phyloP scores from a whole-genome alignment of 768 basidiomycete species.

The Candolleomyces efflorescens region DNA sequence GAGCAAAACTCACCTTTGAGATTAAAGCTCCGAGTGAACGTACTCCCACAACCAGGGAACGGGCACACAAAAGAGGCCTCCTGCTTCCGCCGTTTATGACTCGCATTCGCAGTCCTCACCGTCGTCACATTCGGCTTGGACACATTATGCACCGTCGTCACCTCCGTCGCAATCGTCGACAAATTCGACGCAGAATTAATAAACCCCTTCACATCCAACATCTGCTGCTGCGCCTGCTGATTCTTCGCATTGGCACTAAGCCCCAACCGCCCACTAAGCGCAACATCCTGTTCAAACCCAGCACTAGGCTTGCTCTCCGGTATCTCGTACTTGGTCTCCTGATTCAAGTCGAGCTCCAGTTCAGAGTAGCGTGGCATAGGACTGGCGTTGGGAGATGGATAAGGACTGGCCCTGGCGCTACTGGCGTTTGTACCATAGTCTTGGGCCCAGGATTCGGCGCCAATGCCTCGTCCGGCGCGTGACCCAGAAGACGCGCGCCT shows the following conservation, averaged over 20 bases:
- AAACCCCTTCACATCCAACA: neutral
- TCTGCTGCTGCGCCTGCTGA: neutral
- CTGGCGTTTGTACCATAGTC: conserved; percentile 17
- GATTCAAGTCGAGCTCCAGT: conserved; percentile 22
- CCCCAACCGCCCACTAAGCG: conserved; percentile 20
- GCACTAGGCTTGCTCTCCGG: conserved; percentile 21
- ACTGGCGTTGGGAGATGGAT: conserved; percentile 64
- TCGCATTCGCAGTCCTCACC: conserved; percentile 82
- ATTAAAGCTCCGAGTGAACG: conserved; percentile 92
- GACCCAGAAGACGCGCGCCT: conserved; percentile 40
- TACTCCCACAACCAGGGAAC: conserved; percentile 78
- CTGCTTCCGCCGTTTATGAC: conserved; percentile 79
- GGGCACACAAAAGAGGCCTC: conserved; percentile 85
- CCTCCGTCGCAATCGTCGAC: conserved; percentile 1
- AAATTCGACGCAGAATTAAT: conserved; percentile 1
- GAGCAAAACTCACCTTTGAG: conserved; percentile 61
- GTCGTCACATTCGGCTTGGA: conserved; percentile 88
- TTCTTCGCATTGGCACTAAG: conserved; percentile 1
- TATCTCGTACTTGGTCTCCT: conserved; percentile 2
- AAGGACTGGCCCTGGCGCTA: conserved; percentile 49
- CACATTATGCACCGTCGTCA: conserved; percentile 15
- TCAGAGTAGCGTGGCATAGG: conserved; percentile 52
- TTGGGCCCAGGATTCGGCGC: conserved; percentile 27
- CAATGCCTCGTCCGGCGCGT: conserved; percentile 31
- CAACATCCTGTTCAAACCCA: conserved; percentile 25